phyloP scores from a whole-genome alignment of 176 grass and related monocot genomes.

The Oryza officinalis region DNA sequence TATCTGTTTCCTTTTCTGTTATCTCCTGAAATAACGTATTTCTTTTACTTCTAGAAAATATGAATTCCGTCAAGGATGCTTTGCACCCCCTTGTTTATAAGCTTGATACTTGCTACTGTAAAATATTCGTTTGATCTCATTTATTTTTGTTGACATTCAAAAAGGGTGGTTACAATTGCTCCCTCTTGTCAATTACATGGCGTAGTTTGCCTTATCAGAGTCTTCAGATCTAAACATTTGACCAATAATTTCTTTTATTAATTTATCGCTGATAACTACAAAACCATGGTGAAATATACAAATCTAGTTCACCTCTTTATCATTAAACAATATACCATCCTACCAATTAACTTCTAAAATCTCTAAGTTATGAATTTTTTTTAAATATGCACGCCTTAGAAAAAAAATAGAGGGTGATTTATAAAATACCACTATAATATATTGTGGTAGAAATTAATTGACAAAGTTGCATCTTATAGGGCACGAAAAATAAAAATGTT shows the following conservation, averaged over 20 bases:
- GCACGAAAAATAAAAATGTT: not conserved
- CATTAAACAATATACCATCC: not conserved
- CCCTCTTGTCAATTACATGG: constrained; percentile 17
- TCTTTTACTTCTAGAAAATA: constrained; percentile 14
- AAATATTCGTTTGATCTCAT: constrained; percentile 23
- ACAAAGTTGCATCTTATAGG: not conserved
- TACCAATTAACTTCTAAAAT: not conserved
- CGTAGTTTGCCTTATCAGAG: not conserved
- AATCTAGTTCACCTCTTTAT: not conserved
- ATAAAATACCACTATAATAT: not conserved
- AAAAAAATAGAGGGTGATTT: not conserved
- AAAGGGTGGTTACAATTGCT: not conserved
- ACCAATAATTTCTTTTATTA: not conserved
- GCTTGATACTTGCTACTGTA: constrained; percentile 8
- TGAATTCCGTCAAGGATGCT: constrained; percentile 15
- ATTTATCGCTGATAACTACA: not conserved
- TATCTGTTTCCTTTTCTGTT: constrained; percentile 19
- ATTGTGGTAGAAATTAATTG: not conserved
- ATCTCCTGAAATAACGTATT: constrained; percentile 10
- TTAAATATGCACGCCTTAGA: not conserved
- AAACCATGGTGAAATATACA: constrained; percentile 2
- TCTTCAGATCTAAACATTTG: not conserved
- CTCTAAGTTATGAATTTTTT: not conserved
- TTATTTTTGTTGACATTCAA: not conserved
- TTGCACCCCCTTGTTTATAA: constrained; percentile 22